These are phyloP conservation scores for Naganishia albida DNA, from an alignment of 1,284 basidiomycete genomes.

Conservation along the genomic window DNA sequence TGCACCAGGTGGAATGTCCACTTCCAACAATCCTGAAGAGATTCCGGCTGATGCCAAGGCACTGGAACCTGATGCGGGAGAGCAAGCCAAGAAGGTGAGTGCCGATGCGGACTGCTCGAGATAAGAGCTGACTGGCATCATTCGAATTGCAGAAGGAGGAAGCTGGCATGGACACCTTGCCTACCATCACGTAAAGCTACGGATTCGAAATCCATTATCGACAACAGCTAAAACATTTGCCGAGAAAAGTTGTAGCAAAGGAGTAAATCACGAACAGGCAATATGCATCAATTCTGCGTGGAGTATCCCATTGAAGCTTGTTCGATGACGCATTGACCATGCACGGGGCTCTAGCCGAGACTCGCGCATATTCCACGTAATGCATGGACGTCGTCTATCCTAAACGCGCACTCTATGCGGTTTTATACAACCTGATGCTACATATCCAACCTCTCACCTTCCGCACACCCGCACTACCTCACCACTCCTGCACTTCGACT, in stretches of 20 bases:
- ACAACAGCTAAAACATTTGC: background rate
- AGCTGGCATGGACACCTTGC: constrained; percentile 31
- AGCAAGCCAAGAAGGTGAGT: constrained; percentile 27
- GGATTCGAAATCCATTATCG: background rate
- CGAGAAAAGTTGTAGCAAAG: background rate
- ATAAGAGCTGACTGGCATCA: background rate
- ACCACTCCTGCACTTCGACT: background rate
- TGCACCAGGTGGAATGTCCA: constrained; percentile 23
- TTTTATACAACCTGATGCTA: background rate
- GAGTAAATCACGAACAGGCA: background rate
- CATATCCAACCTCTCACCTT: background rate
- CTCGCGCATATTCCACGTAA: no score
- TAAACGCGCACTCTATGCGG: no score
- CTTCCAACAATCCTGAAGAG: constrained; percentile 26
- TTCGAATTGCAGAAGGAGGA: constrained; percentile 18
- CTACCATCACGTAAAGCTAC: constrained; percentile 26
- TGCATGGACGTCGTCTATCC: no score
- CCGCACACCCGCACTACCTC: background rate
- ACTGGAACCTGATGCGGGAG: constrained; percentile 30
- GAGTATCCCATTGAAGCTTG: no score
- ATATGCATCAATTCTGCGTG: background rate
- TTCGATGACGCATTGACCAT: no score
- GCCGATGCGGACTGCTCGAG: background rate
- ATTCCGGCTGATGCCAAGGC: constrained; percentile 28
- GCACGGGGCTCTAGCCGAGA: no score